Percentiles rank a stretch among this genome's conserved stretches.
Conservation (phyloP, 116 monocot species). For the Posidonia oceanica region DNA sequence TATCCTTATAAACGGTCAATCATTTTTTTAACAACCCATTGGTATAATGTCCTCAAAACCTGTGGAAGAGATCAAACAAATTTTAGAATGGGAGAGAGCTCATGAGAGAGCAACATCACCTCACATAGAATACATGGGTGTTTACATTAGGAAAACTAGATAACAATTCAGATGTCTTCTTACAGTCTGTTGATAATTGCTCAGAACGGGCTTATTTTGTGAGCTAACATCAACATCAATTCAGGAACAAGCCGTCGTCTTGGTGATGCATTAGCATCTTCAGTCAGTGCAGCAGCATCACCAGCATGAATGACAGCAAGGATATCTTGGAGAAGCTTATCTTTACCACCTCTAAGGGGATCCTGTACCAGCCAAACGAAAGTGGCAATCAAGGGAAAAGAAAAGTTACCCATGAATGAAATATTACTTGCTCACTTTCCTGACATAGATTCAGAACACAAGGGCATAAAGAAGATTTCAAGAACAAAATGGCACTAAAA, state of each 20-base stretch:
- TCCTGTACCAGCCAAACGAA: constrained; percentile 32
- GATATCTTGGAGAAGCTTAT: constrained; percentile 70
- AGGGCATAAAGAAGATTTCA: too few species aligned
- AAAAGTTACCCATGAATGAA: not conserved
- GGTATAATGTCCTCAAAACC: not conserved
- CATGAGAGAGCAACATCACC: too few species aligned
- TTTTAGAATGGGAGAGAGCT: not conserved
- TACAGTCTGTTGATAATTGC: not conserved
- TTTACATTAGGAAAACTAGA: not conserved
- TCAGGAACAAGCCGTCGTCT: constrained; percentile 75
- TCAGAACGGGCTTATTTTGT: constrained; percentile 77
- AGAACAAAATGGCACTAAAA: too few species aligned
- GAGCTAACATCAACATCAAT: constrained; percentile 65
- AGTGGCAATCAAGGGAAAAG: not conserved
- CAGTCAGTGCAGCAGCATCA: constrained; percentile 35
- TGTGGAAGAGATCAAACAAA: not conserved
- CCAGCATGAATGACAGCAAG: constrained; percentile 44
- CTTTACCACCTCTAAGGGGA: constrained; percentile 91
- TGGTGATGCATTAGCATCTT: constrained; percentile 33
- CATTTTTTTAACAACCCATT: too few species aligned
- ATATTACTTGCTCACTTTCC: too few species aligned
- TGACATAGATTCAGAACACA: too few species aligned
- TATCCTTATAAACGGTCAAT: not conserved
- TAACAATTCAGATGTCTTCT: not conserved
- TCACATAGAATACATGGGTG: not conserved